Base-by-base conservation (phyloP, 2,329 filamentous ascomycete genomes). In the Fusarium aywerte region DNA sequence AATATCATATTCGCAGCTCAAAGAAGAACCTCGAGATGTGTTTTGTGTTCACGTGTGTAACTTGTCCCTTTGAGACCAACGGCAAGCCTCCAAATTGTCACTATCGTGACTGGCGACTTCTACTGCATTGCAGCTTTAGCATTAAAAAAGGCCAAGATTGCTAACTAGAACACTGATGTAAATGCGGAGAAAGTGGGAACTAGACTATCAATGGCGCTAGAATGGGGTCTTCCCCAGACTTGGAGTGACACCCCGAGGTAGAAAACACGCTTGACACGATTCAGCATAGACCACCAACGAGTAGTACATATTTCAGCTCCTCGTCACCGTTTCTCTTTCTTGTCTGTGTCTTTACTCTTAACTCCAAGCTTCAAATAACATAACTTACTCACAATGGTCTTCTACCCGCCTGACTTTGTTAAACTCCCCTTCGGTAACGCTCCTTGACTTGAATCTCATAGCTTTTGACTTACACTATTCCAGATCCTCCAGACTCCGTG, bases 401-500 rank as follows among this genome's bases (percentile, higher is more conserved):
- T 92, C 77, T 77, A 81, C 50, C 80, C 89, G 56, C 88, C 89
- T 10, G 77, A 84, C 71, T 90, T 87, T 84, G 83, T 87, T 7
- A 77, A 82, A 70, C 81, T 91, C 25, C 84, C 87, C n/a, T 70
- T 68, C 21, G 80, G 84, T 86, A 75, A 73, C 16, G 38, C 31
- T 7, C 12, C 27, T 18, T 21, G 63, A 42, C 65, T 64, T 18
- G n/a, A 25, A 7, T 20, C 21, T n/a, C 23, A n/a, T 36, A 12
- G 39, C 27, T 23, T 11, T 27, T 43, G 3, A 16, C 50, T 58
- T 32, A 54, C 47, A 32, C 18, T 35, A 4, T 31, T 20, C 27
- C 76, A 78, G 85, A 89, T 32, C 83, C 90, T 11, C 92, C 92
- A 16, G 92, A 96, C 76, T 87, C 87, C 29, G 84, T 96, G 69